Conservation (phyloP, 306 rosid genomes). For the Vigna hirtella region DNA sequence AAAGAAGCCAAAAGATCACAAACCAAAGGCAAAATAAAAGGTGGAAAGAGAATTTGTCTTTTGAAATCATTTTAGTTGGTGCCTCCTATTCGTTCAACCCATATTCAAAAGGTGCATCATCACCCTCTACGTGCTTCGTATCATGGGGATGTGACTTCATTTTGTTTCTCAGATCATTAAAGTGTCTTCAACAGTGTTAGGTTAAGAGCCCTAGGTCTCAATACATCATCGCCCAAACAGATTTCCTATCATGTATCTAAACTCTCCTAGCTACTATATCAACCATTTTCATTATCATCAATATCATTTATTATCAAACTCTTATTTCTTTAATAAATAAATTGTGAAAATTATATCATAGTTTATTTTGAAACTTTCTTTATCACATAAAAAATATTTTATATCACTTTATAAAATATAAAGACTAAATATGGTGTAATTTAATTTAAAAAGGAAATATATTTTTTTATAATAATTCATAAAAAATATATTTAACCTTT, state of each 20-base stretch:
- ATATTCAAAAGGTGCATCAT: constrained; percentile 48
- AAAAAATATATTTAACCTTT: too few species aligned
- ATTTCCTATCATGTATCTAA: neutral
- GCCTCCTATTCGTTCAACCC: constrained; percentile 42
- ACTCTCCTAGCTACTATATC: too few species aligned
- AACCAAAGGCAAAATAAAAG: constrained; percentile 15
- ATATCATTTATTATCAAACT: too few species aligned
- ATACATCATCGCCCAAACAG: constrained; percentile 18
- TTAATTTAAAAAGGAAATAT: too few species aligned
- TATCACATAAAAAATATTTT: too few species aligned
- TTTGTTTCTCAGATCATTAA: constrained; percentile 31
- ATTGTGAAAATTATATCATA: too few species aligned
- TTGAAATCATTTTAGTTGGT: constrained; percentile 45
- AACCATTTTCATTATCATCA: too few species aligned
- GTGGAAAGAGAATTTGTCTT: constrained; percentile 39
- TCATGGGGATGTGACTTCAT: constrained; percentile 57
- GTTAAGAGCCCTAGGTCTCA: constrained; percentile 27
- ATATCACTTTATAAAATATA: too few species aligned
- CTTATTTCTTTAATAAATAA: too few species aligned
- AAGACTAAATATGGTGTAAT: too few species aligned
- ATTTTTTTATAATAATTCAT: too few species aligned
- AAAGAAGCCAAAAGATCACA: constrained; percentile 36
- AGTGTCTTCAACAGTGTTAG: constrained; percentile 30
- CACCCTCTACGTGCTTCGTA: constrained; percentile 42
- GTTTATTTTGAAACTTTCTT: too few species aligned